phyloP scores from a whole-genome alignment of 192 early-diverging fungal genomes.

The Coemansia sp. region DNA sequence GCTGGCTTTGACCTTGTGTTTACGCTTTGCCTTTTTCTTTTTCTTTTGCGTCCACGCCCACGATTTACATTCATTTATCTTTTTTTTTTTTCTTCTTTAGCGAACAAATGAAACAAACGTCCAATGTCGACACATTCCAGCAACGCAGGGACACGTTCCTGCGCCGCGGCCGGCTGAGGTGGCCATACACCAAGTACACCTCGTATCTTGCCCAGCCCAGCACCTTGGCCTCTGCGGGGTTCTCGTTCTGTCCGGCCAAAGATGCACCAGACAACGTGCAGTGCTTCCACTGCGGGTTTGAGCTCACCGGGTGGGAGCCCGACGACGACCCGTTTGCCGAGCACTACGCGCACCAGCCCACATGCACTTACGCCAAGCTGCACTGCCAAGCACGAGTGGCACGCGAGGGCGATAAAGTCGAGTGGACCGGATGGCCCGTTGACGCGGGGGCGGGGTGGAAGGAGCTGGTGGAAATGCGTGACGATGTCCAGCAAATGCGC shows the following conservation, averaged over 20 bases:
- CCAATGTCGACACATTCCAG: slow-evolving; percentile 23
- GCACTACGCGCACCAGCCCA: slow-evolving; percentile 45
- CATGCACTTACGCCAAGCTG: slow-evolving; percentile 45
- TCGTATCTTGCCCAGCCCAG: slow-evolving; percentile 48
- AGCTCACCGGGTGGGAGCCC: slow-evolving; percentile 55
- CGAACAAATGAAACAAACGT: slow-evolving; percentile 28
- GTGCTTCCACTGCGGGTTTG: slow-evolving; percentile 56
- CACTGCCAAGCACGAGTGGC: slow-evolving; percentile 42
- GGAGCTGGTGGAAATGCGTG: slow-evolving; percentile 19
- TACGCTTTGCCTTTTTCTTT: no score
- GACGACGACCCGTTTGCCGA: slow-evolving; percentile 56
- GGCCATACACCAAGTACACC: slow-evolving; percentile 48
- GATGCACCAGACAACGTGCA: slow-evolving; percentile 54
- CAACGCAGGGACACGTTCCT: slow-evolving; percentile 53
- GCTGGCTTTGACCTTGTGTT: no score
- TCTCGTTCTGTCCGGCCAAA: slow-evolving; percentile 54
- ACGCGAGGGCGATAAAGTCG: slow-evolving; percentile 27
- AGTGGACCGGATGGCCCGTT: slow-evolving; percentile 35
- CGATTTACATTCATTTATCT: not conserved
- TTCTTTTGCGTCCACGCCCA: no score
- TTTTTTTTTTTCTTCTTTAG: not conserved
- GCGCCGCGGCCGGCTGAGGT: slow-evolving; percentile 45
- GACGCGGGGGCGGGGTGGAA: slow-evolving; percentile 1
- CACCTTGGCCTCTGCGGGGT: slow-evolving; percentile 52
- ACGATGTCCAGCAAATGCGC: slow-evolving; percentile 21